phyloP scores from a whole-genome alignment of 352 stramenopile species.

The Phytopythium kandeliae region DNA sequence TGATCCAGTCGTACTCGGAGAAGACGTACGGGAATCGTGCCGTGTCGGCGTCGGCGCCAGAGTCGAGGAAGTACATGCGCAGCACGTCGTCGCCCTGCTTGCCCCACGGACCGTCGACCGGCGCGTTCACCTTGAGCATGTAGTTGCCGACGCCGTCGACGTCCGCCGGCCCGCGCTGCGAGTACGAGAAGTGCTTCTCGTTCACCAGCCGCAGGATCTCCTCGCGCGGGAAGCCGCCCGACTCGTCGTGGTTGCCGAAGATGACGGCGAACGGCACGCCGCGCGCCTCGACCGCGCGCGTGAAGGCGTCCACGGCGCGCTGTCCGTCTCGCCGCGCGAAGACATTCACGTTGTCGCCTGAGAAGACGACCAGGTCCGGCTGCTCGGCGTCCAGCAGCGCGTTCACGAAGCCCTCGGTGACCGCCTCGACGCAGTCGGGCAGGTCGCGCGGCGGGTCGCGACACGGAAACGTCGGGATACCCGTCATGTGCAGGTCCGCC shows the following conservation, averaged over 20 bases:
- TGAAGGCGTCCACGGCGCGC: constrained; percentile 32
- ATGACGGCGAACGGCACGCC: constrained; percentile 49
- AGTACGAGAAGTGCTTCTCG: constrained; percentile 34
- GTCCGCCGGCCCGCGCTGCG: constrained; percentile 32
- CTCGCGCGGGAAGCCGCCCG: constrained; percentile 32
- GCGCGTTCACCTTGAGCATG: constrained; percentile 40
- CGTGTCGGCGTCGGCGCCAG: constrained; percentile 24
- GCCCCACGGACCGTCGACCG: constrained; percentile 30
- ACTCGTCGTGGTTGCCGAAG: constrained; percentile 66
- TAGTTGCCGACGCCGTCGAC: constrained; percentile 67
- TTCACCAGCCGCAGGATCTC: constrained; percentile 31
- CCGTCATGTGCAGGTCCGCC: constrained; percentile 58
- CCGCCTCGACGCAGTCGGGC: constrained; percentile 33
- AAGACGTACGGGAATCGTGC: constrained; percentile 18
- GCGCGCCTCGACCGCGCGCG: constrained; percentile 24
- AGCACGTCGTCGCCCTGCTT: constrained; percentile 26
- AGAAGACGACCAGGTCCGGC: constrained; percentile 63
- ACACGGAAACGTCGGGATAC: constrained; percentile 27
- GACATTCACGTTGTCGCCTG: constrained; percentile 50
- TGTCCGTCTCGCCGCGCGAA: constrained; percentile 20
- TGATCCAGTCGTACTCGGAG: constrained; percentile 41
- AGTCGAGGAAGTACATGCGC: constrained; percentile 75
- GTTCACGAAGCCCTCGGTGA: constrained; percentile 46
- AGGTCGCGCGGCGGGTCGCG: constrained; percentile 20
- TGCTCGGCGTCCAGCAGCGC: constrained; percentile 51